Evolutionary conservation across 345 rosid species (phyloP), one percentile per base, ranked within the genome.

Genomic region (Atalantia buxifolia): DNA sequence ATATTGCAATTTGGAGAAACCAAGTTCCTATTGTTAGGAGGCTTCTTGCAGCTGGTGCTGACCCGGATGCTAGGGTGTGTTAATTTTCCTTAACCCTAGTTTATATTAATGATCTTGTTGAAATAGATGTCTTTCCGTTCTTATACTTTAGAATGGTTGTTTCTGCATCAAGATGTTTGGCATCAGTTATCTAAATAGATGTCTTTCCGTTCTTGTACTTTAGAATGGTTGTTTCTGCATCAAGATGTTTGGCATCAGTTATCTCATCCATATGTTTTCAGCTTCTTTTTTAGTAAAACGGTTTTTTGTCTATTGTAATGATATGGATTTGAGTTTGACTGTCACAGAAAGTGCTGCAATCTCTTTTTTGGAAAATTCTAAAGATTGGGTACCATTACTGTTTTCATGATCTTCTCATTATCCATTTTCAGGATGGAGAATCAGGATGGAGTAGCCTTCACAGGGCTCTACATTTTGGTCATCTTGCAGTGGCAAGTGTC

Each of bases 371-470:
- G 33, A 27, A 69, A 27, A 42, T 55, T 38, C 82, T 57, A 61
- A 56, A 53, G 31, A 2, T 25, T 22, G 18, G 31, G n/a, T 63
- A 14, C 50, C 16, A 6, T 42, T 36, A 38, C 53, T 70, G 45
- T 76, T 57, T 30, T n/a, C 28, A 28, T 82, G 69, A 55, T 63
- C n/a, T 33, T 67, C 62, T 40, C 42, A 38, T 33, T 38, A 56
- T 10, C 66, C 50, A 65, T 53, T 83, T 82, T 85, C 87, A 94
- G 99, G 99, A 96, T 87, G 99, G 99, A 83, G 99, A 96, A 85
- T 96, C 99, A 48, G 99, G 98, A 69, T 96, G 99, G 97, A 94
- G 94, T 85, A 89, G 97, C 83, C 97, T 96, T 78, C 99, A 94
- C 77, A 83, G 98, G 87, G 98, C 99, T 78, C 88, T 94, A 80